phyloP scores from a whole-genome alignment of 768 basidiomycete species.

The Xerocomellus dryophilus region DNA sequence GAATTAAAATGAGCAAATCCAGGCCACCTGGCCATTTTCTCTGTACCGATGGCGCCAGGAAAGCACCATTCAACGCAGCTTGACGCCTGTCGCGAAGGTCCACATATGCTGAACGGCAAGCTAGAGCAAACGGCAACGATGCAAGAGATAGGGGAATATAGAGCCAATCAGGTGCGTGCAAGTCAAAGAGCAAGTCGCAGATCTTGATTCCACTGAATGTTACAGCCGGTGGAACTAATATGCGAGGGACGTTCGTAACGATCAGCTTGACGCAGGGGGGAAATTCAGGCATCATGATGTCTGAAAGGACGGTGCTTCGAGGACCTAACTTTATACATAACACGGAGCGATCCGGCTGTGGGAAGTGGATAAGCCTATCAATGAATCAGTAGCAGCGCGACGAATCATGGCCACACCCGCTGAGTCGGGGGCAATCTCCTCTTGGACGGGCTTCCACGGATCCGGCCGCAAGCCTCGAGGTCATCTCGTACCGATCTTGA shows the following conservation, averaged over 20 bases:
- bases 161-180: slow-evolving; percentile 10
- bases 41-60: slow-evolving; percentile 30
- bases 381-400: no score
- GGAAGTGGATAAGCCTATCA: no score
- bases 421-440: no score
- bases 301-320: neutral
- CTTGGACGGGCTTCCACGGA: no score
- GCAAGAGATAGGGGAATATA: slow-evolving; percentile 9
- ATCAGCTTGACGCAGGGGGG: slow-evolving; percentile 32
- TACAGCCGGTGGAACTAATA: slow-evolving; percentile 14
- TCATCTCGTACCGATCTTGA: no score
- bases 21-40: slow-evolving; percentile 37
- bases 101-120: slow-evolving; percentile 7
- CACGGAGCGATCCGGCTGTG: no score
- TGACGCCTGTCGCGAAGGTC: slow-evolving; percentile 7
- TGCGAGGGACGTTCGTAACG: slow-evolving; percentile 18
- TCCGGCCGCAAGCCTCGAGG: no score
- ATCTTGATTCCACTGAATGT: slow-evolving; percentile 8
- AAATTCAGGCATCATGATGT: slow-evolving; percentile 20
- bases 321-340: no score
- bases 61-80: slow-evolving; percentile 22
- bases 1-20: slow-evolving; percentile 23
- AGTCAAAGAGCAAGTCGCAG: slow-evolving; percentile 1
- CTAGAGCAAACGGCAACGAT: slow-evolving; percentile 23
- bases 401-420: no score